Base-by-base conservation (phyloP, 2,329 filamentous ascomycete genomes). In the Exophiala xenobiotica region DNA sequence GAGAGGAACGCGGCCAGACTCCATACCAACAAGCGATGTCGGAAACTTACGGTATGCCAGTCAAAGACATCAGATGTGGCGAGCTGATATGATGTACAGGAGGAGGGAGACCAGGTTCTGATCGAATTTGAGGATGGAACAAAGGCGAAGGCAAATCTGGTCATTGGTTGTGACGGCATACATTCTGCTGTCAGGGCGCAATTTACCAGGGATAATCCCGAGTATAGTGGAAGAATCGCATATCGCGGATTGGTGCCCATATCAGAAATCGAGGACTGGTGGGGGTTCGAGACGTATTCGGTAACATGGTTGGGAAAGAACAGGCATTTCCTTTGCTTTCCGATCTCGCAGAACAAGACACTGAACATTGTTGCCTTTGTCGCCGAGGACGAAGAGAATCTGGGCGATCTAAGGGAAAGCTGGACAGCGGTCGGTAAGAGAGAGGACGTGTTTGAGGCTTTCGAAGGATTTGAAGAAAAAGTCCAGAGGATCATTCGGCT, bases 281-380 rank as follows among this genome's bases (percentile, higher is more conserved):
- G 64, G 65, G 54, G 58, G 3, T 46, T 64, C 9, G 49, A 52
- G 11, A 59, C 62, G 18, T 63, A 65, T 43, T 49, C 62, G 6
- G 57, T 61, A 11, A 52, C 64, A 22, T 71, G 68, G 68, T 53
- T 67, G 4, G 67, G 63, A 0, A 67, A 64, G 27, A 63, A 64
- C 47, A 62, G 63, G 49, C 70, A 73, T 59, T 64, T 72, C 24
- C 61, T 73, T 6, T 56, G 61, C 12, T 72, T 68, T 49, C 68
- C 70, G 3, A 71, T 73, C 44, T 57, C 56, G 8, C 43, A 58
- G 4, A 68, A 70, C 58, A 61, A 64, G 49, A 54, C 56, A n/a
- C 55, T 72, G 18, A 71, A 70, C 51, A 61, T 71, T 33, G 68
- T 71, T 2, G 68, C 63, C 1, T 71, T 70, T 44, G 62, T 67